phyloP scores from a whole-genome alignment of 768 basidiomycete species.

The Infundibulicybe gibba region DNA sequence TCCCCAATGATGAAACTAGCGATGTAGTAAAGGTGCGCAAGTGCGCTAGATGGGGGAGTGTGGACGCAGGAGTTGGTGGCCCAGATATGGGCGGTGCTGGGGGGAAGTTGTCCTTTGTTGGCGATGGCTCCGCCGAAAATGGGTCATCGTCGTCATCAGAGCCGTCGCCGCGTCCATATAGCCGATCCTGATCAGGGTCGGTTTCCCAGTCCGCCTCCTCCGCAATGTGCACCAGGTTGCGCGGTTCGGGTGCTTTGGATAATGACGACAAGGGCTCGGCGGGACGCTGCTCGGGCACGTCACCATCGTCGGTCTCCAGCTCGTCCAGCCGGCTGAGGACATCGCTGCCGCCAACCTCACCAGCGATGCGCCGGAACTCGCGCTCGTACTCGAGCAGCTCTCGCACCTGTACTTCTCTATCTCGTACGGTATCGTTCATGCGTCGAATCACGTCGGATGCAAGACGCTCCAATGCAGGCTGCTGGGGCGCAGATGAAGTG shows the following conservation, averaged over 20 bases:
- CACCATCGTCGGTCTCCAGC: slow-evolving; percentile 47
- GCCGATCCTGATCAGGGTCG: slow-evolving; percentile 45
- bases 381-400: slow-evolving; percentile 76
- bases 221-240: slow-evolving; percentile 27
- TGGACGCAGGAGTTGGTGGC: slow-evolving; percentile 51
- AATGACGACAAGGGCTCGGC: too few species aligned
- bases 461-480: slow-evolving; percentile 57
- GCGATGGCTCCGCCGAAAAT: slow-evolving; percentile 41
- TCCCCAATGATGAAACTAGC: slow-evolving; percentile 68
- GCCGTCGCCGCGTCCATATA: slow-evolving; percentile 8
- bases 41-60: slow-evolving; percentile 64
- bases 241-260: slow-evolving; percentile 10
- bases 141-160: slow-evolving; percentile 43
- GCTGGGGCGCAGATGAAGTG: slow-evolving; percentile 25
- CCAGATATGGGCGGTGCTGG: slow-evolving; percentile 44
- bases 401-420: slow-evolving; percentile 80
- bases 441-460: slow-evolving; percentile 76
- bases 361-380: slow-evolving; percentile 73
- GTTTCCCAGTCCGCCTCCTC: slow-evolving; percentile 61
- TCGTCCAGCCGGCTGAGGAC: slow-evolving; percentile 67
- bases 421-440: slow-evolving; percentile 70
- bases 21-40: slow-evolving; percentile 74
- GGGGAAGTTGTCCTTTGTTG: slow-evolving; percentile 57
- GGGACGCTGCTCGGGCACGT: slow-evolving; percentile 15
- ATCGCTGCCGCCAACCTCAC: slow-evolving; percentile 75